These are phyloP conservation scores for Trametes polyzona DNA, from an alignment of 1,284 basidiomycete genomes.

Conservation along the genomic window DNA sequence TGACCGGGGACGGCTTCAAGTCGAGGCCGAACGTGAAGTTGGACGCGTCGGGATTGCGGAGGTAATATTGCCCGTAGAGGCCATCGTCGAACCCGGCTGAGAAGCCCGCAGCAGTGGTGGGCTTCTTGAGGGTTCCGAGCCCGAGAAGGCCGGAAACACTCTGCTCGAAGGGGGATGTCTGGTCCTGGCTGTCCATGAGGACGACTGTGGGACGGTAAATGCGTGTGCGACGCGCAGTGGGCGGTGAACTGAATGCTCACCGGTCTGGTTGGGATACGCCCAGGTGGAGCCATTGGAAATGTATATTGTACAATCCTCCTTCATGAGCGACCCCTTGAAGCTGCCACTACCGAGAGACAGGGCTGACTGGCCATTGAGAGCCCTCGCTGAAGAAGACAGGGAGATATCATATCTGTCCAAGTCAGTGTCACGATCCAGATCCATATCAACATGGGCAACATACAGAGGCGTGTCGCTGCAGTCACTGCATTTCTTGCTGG, in stretches of 20 bases:
- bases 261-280: constrained; percentile 43
- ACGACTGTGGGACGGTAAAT: constrained; percentile 27
- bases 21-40: constrained; percentile 36
- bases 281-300: constrained; percentile 35
- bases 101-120: constrained; percentile 19
- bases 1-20: constrained; percentile 29
- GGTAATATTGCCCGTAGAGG: constrained; percentile 32
- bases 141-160: constrained; percentile 34
- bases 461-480: constrained; percentile 38
- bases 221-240: neutral
- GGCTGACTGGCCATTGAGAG: constrained; percentile 26
- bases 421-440: neutral
- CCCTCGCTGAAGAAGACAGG: constrained; percentile 33
- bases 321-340: constrained; percentile 37
- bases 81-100: constrained; percentile 30
- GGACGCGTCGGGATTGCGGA: constrained; percentile 24
- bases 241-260: constrained; percentile 25
- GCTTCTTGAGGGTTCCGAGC: constrained; percentile 32
- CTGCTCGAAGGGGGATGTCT: constrained; percentile 20
- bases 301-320: constrained; percentile 39
- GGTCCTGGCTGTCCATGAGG: constrained; percentile 21
- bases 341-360: constrained; percentile 30
- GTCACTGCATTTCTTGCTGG: constrained; percentile 37
- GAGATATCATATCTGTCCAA: constrained; percentile 37
- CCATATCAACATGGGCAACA: constrained; percentile 9